These are phyloP conservation scores for Colletotrichum tropicale DNA, from an alignment of 2,329 filamentous ascomycete genomes.

Conservation along the genomic window DNA sequence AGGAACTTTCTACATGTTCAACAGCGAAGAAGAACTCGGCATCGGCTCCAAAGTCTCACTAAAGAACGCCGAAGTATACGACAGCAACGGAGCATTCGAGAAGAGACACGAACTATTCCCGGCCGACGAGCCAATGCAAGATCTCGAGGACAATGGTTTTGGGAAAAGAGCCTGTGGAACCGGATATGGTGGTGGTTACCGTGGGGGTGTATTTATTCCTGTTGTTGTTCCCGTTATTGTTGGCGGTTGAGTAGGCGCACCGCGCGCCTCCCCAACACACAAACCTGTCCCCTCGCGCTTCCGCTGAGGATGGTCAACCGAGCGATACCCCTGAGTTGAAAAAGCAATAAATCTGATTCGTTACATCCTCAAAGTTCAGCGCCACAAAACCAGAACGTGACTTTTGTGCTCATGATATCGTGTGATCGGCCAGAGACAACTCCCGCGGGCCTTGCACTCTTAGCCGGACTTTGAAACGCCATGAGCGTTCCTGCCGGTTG, in stretches of 20 bases:
- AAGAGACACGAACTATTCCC: background rate
- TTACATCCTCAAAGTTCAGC: background rate
- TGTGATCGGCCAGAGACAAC: background rate
- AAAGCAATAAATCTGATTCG: background rate
- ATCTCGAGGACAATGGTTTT: background rate
- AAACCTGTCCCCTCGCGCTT: background rate
- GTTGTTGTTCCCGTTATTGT: background rate
- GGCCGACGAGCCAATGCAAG: background rate
- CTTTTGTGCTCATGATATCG: background rate
- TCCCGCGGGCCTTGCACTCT: rapidly evolving
- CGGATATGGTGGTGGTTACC: background rate
- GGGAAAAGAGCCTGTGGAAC: background rate
- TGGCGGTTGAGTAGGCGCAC: background rate
- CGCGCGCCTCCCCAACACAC: background rate
- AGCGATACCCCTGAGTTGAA: background rate
- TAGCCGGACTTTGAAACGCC: background rate
- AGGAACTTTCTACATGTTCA: background rate
- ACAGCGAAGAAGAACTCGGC: background rate
- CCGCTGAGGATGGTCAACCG: background rate
- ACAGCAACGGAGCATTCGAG: background rate
- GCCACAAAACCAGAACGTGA: rapidly evolving
- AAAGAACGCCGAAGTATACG: background rate
- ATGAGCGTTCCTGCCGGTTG: background rate
- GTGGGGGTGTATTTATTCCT: background rate
- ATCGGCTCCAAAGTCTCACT: background rate